phyloP scores from a whole-genome alignment of 495 filamentous ascomycete genomes.

The Echria macrotheca region DNA sequence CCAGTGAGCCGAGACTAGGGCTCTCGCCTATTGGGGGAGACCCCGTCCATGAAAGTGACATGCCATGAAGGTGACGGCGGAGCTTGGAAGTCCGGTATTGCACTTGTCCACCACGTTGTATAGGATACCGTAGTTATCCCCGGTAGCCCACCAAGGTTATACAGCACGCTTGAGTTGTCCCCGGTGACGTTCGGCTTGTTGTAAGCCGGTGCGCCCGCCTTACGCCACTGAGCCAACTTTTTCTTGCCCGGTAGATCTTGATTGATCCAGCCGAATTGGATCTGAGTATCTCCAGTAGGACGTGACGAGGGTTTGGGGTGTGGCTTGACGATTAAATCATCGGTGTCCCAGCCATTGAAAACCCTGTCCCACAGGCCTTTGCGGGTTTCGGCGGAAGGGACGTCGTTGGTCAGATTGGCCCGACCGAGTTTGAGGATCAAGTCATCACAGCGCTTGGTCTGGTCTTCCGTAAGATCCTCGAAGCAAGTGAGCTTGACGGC shows the following conservation, averaged over 20 bases:
- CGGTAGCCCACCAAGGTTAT: too few relatives aligned
- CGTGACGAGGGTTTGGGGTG: background rate
- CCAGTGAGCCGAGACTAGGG: conserved; percentile 3
- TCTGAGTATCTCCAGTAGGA: background rate
- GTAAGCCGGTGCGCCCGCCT: conserved; percentile 3
- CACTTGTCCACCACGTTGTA: conserved; percentile 7
- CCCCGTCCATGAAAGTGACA: conserved; percentile 2
- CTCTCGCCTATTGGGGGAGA: conserved; percentile 6
- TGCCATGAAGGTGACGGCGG: conserved; percentile 1
- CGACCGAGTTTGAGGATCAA: conserved; percentile 2
- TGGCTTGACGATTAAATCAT: background rate
- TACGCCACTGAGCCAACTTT: conserved; percentile 2
- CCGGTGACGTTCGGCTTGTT: conserved; percentile 9
- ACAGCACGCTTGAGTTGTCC: background rate
- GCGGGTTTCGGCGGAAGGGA: background rate
- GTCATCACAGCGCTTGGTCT: conserved; percentile 2
- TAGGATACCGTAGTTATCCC: conserved; percentile 1
- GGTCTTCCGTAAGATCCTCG: conserved; percentile 1
- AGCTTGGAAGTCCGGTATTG: conserved; percentile 2
- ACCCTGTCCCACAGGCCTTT: conserved; percentile 3
- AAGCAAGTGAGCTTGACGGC: background rate
- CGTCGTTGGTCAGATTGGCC: conserved; percentile 1
- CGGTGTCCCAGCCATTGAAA: conserved; percentile 1
- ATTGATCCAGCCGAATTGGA: conserved; percentile 1
- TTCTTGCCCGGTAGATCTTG: conserved; percentile 3